Evolutionary conservation across 345 rosid genomes (phyloP).

Genomic region (Eucalyptus marginata): DNA sequence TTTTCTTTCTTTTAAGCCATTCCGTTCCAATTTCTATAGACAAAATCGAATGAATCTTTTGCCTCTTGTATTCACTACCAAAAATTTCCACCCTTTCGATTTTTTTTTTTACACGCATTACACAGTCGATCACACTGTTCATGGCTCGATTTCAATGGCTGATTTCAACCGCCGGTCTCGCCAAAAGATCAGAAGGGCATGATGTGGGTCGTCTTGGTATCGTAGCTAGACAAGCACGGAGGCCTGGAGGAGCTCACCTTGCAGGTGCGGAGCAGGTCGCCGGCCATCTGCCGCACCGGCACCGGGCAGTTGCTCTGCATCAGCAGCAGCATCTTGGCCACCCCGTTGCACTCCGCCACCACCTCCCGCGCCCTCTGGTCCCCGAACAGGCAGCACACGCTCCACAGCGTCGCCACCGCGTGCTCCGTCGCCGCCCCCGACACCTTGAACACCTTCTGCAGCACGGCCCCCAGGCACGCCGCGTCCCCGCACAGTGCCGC

Average conservation of each 20-base stretch:
- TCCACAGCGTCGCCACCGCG: conserved; percentile 78
- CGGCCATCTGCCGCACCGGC: conserved; percentile 56
- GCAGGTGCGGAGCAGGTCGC: conserved; percentile 59
- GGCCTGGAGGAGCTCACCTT: conserved; percentile 38
- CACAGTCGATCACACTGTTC: not conserved
- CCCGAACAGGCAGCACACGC: conserved; percentile 49
- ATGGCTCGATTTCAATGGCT: not conserved
- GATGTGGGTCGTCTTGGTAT: conserved; percentile 88
- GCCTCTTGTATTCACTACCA: not conserved
- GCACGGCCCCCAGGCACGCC: conserved; percentile 46
- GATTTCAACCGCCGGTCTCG: not conserved
- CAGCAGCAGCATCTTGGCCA: conserved; percentile 63
- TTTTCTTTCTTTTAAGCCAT: not conserved
- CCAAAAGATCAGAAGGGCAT: conserved; percentile 57
- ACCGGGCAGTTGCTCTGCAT: conserved; percentile 85
- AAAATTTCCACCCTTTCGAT: not conserved
- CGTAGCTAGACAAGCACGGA: conserved; percentile 41
- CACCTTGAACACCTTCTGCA: conserved; percentile 57
- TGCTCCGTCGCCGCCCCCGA: conserved; percentile 71
- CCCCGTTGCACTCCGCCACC: conserved; percentile 51
- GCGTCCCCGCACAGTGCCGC: conserved; percentile 29
- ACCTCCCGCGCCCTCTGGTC: conserved; percentile 55
- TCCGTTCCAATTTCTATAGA: not conserved
- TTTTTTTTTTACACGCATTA: not conserved
- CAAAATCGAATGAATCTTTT: not conserved